phyloP scores from a whole-genome alignment of 164 flowering plant genomes.

The Echeveria elegans region DNA sequence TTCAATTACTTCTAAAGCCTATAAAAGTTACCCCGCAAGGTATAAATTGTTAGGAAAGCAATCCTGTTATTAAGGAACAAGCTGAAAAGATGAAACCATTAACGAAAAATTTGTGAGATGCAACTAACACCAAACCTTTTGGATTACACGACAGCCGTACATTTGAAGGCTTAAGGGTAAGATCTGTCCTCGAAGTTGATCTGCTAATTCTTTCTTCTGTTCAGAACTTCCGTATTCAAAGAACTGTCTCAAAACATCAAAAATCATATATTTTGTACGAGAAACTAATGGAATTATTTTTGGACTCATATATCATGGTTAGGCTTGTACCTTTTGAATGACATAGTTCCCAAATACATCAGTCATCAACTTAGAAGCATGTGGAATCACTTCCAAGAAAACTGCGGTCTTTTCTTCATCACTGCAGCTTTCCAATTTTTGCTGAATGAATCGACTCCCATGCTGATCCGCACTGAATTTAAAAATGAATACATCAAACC shows the following conservation, averaged over 20 bases:
- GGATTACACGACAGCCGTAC: conserved; percentile 96
- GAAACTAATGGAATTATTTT: neutral
- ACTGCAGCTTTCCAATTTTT: conserved; percentile 67
- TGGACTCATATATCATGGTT: conserved; percentile 2
- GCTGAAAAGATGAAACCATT: too few species aligned
- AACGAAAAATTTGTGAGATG: too few species aligned
- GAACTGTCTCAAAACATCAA: conserved; percentile 33
- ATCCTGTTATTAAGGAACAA: neutral
- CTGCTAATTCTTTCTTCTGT: conserved; percentile 65
- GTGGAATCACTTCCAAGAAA: conserved; percentile 75
- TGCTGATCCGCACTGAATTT: conserved; percentile 74
- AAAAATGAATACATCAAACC: conserved; percentile 9
- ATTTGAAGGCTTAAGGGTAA: conserved; percentile 73
- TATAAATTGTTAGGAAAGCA: neutral
- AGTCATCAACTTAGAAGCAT: conserved; percentile 60
- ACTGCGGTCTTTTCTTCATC: conserved; percentile 68
- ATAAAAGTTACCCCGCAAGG: conserved; percentile 13
- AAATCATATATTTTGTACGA: neutral
- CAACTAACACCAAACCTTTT: conserved; percentile 49
- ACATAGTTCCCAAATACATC: conserved; percentile 96
- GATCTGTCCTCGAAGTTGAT: conserved; percentile 62
- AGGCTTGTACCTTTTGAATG: conserved; percentile 62
- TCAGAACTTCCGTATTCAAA: conserved; percentile 76
- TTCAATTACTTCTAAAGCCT: conserved; percentile 91
- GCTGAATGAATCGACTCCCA: conserved; percentile 94